Evolutionary conservation across 495 filamentous ascomycete species (phyloP).

Genomic region (Hypomontagnella monticulosa): DNA sequence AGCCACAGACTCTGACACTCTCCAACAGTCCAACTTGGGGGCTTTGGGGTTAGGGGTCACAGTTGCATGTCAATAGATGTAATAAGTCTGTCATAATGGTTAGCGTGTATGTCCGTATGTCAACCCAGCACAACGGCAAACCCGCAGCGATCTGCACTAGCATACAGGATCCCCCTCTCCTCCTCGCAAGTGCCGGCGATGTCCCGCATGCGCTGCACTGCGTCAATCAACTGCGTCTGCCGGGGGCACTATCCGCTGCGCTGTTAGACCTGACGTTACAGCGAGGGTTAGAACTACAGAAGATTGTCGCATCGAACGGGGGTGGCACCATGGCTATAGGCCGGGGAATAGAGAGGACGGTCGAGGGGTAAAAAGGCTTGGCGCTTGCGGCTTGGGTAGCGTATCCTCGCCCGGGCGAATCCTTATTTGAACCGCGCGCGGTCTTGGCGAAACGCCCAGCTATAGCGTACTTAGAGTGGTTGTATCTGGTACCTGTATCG

Average conservation of each 20-base stretch:
- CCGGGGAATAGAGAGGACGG: neutral
- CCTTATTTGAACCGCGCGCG: conserved; percentile 37
- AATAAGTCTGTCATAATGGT: too few relatives aligned
- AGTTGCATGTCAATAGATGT: too few relatives aligned
- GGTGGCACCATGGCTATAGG: neutral
- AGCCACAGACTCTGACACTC: too few relatives aligned
- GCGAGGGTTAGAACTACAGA: too few relatives aligned
- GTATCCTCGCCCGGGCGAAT: conserved; percentile 6
- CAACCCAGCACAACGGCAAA: too few relatives aligned
- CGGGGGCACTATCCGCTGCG: conserved; percentile 6
- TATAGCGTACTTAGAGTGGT: too few relatives aligned
- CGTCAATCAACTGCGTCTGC: neutral
- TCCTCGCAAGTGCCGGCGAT: too few relatives aligned
- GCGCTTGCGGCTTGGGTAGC: conserved; percentile 28
- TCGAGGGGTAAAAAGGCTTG: conserved; percentile 21
- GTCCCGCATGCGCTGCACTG: neutral
- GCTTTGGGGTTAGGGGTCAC: too few relatives aligned
- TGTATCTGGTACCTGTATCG: neutral
- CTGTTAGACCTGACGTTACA: conserved; percentile 3
- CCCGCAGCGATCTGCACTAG: too few relatives aligned
- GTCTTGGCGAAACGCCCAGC: conserved; percentile 31
- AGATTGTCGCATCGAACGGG: neutral
- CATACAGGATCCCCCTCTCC: too few relatives aligned
- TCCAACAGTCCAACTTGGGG: too few relatives aligned
- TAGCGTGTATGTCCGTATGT: too few relatives aligned